Base-by-base conservation (phyloP, 164 flowering plant species). In the Piper longum region DNA sequence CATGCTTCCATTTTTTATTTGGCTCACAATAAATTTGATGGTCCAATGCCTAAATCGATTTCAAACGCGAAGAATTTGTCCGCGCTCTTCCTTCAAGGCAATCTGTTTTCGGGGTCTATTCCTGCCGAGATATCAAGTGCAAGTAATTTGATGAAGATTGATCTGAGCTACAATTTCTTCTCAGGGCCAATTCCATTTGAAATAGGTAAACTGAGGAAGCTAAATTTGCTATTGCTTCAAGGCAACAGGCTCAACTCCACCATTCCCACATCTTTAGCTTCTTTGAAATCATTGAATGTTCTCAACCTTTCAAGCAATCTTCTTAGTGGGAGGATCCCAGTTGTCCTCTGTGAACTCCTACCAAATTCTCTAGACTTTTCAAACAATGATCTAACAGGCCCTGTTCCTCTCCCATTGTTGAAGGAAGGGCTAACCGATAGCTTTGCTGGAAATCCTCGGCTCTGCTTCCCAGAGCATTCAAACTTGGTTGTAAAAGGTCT, bases 241-340 rank as follows among this genome's bases (percentile, higher is more conserved):
- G 73, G 76, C 39, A 90, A 93, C 81, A 72, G 71, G 71, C 71
- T 92, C 18, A 80, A 64, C 67, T 89, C 92, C 59, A 72, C 85
- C n/a, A 84, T 89, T 58, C 98, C 98, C 6, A 60, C 73, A 2
- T 75, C 95, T 2, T 81, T 92, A 5, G 82, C 92, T n/a, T 69
- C 65, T 4, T 68, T 93, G 43, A 85, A 84, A 62, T 81, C 81
- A 41, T 83, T 93, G 43, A 87, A 88, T 61, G 83, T 85, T 64
- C 95, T 93, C 59, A 96, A 93, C 65, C 84, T 89, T 18, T 89
- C 98, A 51, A 77, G 78, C 75, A 92, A 92, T 69, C 83, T 62
- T 56, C 73, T 92, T 57, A 84, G 82, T 0, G 98, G 98, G 8
- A 69, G 16, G 13, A 82, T 91, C 80, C 95, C 95, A 4, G 87